phyloP scores from a whole-genome alignment of 2,329 filamentous ascomycete species.

The Diaporthe amygdali region DNA sequence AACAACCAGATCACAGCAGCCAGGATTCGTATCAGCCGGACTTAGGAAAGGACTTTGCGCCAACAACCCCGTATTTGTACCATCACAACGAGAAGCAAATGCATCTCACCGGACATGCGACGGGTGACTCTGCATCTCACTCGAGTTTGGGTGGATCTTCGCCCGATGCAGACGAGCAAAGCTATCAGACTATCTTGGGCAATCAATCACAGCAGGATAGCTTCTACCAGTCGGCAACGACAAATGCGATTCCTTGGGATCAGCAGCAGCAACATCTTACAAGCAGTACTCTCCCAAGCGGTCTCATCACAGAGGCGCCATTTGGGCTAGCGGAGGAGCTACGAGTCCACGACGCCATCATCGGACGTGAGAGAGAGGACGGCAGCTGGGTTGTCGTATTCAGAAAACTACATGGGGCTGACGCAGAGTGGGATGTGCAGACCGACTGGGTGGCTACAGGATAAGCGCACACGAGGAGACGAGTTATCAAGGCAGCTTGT shows the following conservation, averaged over 20 bases:
- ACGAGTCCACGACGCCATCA: slow-evolving; percentile 36
- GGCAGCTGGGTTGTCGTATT: slow-evolving; percentile 39
- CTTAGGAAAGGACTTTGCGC: background rate
- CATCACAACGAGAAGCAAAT: background rate
- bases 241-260: background rate
- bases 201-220: background rate
- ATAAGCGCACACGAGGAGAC: background rate
- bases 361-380: slow-evolving; percentile 36
- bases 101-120: background rate
- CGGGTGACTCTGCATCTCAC: background rate
- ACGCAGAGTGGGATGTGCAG: slow-evolving; percentile 36
- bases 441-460: slow-evolving; percentile 32
- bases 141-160: slow-evolving; percentile 1
- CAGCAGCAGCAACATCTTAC: background rate
- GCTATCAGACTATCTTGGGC: background rate
- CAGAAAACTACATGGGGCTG: slow-evolving; percentile 33
- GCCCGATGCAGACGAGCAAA: background rate
- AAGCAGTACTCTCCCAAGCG: background rate
- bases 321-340: slow-evolving; percentile 39
- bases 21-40: background rate
- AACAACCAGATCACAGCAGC: background rate
- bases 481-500: background rate
- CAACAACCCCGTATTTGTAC: background rate
- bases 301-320: slow-evolving; percentile 33
- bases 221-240: background rate